Evolutionary conservation across 2,329 filamentous ascomycete species (phyloP).

Genomic region (Hypoxylon sp.): DNA sequence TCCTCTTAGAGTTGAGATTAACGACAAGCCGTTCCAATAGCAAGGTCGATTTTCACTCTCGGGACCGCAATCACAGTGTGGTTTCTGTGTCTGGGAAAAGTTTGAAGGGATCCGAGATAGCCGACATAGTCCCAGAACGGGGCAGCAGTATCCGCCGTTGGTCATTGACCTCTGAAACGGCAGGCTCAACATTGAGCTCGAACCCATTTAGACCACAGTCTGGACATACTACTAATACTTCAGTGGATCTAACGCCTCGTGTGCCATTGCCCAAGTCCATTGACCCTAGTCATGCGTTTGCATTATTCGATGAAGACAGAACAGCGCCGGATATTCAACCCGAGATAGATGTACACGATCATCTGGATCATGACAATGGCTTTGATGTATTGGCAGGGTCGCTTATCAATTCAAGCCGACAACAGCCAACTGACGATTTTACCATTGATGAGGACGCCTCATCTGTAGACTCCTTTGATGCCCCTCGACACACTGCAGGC

Average conservation of each 20-base stretch:
- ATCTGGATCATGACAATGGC: constrained; percentile 3
- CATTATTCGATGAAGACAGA: constrained; percentile 6
- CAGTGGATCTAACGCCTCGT: constrained; percentile 50
- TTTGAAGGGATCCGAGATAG: constrained; percentile 46
- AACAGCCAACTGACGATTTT: constrained; percentile 28
- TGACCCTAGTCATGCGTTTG: constrained; percentile 25
- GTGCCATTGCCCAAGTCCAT: constrained; percentile 28
- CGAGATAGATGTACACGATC: constrained; percentile 7
- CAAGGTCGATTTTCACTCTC: constrained; percentile 24
- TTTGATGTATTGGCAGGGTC: constrained; percentile 18
- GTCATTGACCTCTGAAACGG: constrained; percentile 55
- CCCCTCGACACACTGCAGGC: constrained; percentile 27
- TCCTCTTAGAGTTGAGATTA: constrained; percentile 28
- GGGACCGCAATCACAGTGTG: constrained; percentile 38
- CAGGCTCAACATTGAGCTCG: constrained; percentile 53
- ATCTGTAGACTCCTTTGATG: constrained; percentile 36
- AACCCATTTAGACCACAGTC: constrained; percentile 54
- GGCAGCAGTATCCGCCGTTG: constrained; percentile 51
- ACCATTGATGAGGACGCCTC: constrained; percentile 38
- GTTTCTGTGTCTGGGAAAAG: constrained; percentile 39
- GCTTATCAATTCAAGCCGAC: constrained; percentile 3
- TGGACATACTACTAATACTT: constrained; percentile 56
- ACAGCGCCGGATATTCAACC: constrained; percentile 20
- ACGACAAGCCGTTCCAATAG: constrained; percentile 15
- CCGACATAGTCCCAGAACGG: constrained; percentile 49